Percentiles rank a stretch among this genome's conserved stretches.
These are phyloP conservation scores for Sclerotinia spermophila DNA, from an alignment of 2,329 filamentous ascomycete species.

Conservation along the genomic window DNA sequence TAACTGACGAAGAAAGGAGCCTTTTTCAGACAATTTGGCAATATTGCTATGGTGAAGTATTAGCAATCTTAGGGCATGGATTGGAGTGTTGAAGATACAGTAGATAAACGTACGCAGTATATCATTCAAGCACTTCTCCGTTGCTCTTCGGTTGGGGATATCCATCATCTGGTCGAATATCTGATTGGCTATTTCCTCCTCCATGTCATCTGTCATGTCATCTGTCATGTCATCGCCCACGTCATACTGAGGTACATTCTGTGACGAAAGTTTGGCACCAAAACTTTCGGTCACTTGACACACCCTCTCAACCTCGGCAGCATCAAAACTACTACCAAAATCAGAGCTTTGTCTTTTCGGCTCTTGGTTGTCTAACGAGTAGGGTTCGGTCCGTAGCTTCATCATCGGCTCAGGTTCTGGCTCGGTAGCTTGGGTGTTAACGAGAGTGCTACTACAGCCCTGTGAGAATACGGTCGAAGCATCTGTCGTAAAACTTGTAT, in stretches of 20 bases:
- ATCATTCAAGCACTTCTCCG: constrained; percentile 19
- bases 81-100: neutral
- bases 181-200: neutral
- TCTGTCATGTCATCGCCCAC: neutral
- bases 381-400: neutral
- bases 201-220: neutral
- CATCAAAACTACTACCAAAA: constrained; percentile 13
- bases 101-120: neutral
- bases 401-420: constrained; percentile 12
- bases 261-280: neutral
- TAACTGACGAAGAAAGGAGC: constrained; percentile 30
- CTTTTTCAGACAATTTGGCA: constrained; percentile 25
- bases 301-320: neutral
- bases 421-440: constrained; percentile 21
- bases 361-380: neutral
- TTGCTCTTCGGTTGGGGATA: neutral
- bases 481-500: constrained; percentile 28
- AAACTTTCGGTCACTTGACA: neutral
- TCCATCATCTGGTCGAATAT: neutral
- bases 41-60: constrained; percentile 21
- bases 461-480: constrained; percentile 25
- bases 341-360: neutral
- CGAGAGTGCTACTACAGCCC: neutral
- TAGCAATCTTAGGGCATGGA: neutral
- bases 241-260: neutral